Percentiles rank a stretch among this genome's conserved stretches.
Evolutionary conservation across 768 basidiomycete genomes (phyloP).

Genomic region (Cystobasidium ongulense): DNA sequence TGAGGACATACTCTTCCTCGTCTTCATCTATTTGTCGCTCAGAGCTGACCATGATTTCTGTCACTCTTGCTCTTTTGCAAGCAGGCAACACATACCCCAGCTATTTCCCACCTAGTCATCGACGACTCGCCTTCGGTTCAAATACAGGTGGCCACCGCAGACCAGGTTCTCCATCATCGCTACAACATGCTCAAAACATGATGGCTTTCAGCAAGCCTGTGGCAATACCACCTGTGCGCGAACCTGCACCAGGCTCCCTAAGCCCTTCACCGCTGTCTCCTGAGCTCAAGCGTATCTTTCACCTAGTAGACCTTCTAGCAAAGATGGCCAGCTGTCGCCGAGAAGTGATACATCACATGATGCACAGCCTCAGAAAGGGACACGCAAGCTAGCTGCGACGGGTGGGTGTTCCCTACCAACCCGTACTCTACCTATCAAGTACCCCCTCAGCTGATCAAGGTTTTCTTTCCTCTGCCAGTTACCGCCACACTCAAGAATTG

Average conservation of each 20-base stretch:
- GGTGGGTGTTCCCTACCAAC: neutral
- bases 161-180: too few species aligned
- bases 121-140: too few species aligned
- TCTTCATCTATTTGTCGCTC: too few species aligned
- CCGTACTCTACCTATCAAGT: neutral
- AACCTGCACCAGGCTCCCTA: neutral
- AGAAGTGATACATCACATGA: neutral
- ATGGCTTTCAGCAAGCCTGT: too few species aligned
- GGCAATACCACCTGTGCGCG: neutral
- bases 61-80: too few species aligned
- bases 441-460: neutral
- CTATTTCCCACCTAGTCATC: too few species aligned
- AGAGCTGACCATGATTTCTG: too few species aligned
- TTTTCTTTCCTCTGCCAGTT: neutral
- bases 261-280: conserved; percentile 4
- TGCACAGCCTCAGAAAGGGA: neutral
- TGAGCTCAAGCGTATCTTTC: neutral
- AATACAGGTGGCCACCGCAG: too few species aligned
- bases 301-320: neutral
- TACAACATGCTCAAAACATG: too few species aligned
- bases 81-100: too few species aligned
- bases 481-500: conserved; percentile 15
- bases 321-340: neutral
- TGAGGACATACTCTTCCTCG: too few species aligned
- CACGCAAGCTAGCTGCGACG: conserved; percentile 10